Conservation (phyloP, 2,329 filamentous ascomycete genomes). For the Fusarium paranaense region DNA sequence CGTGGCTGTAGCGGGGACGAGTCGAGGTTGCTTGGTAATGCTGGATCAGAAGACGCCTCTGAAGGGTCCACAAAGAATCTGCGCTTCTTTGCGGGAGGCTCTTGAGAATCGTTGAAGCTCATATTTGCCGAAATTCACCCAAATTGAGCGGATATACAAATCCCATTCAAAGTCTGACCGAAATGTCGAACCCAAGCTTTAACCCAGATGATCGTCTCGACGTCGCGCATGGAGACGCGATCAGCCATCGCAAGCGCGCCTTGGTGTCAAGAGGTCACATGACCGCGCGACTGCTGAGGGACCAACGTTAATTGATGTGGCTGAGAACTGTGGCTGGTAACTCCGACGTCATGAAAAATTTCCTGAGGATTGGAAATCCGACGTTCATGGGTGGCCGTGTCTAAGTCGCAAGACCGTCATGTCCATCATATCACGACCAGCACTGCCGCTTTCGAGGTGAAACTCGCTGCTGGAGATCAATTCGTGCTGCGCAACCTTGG, state of each 20-base stretch:
- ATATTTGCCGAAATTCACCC: constrained; percentile 46
- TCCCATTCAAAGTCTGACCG: not conserved
- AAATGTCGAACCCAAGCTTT: not conserved
- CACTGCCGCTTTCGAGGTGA: constrained; percentile 5
- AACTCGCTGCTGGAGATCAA: not conserved
- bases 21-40: constrained; percentile 37
- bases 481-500: not conserved
- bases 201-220: constrained; percentile 1
- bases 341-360: constrained; percentile 47
- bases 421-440: constrained; percentile 23
- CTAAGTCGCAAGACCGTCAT: constrained; percentile 23
- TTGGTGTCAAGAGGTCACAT: constrained; percentile 55
- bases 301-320: constrained; percentile 22
- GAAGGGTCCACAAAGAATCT: constrained; percentile 53
- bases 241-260: constrained; percentile 46
- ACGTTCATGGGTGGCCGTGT: constrained; percentile 38
- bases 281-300: constrained; percentile 46
- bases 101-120: constrained; percentile 54
- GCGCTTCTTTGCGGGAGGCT: constrained; percentile 59
- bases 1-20: constrained; percentile 39
- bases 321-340: constrained; percentile 24
- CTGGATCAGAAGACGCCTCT: constrained; percentile 45
- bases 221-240: constrained; percentile 52
- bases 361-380: constrained; percentile 41
- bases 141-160: not conserved